phyloP scores from a whole-genome alignment of 2,329 filamentous ascomycete genomes.

The Emmonsiellopsis sp. region DNA sequence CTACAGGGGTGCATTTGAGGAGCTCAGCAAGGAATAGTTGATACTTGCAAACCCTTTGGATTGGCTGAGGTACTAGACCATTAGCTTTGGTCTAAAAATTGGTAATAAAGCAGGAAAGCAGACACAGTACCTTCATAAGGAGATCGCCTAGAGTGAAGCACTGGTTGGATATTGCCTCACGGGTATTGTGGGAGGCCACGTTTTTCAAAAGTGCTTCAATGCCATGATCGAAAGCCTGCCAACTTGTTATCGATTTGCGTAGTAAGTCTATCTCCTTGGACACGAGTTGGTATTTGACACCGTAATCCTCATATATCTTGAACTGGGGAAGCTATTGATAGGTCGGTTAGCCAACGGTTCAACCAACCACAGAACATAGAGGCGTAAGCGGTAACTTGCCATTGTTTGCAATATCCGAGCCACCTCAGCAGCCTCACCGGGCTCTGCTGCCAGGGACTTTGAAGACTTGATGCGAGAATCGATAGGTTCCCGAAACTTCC shows the following conservation, averaged over 20 bases:
- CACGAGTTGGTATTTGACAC: constrained; percentile 80
- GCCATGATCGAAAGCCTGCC: constrained; percentile 74
- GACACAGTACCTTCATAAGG: constrained; percentile 65
- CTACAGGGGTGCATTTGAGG: constrained; percentile 70
- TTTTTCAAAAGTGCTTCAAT: constrained; percentile 74
- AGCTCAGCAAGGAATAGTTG: constrained; percentile 79
- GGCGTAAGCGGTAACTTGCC: constrained; percentile 26
- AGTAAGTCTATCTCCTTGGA: constrained; percentile 65
- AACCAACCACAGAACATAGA: background rate
- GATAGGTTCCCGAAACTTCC: constrained; percentile 21
- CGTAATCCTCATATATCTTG: constrained; percentile 84
- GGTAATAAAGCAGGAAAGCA: constrained; percentile 4
- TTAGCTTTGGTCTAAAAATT: constrained; percentile 2
- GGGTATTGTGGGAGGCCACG: constrained; percentile 59
- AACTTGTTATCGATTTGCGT: constrained; percentile 60
- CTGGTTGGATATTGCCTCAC: constrained; percentile 57
- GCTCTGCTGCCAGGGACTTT: constrained; percentile 40
- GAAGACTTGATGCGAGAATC: constrained; percentile 25
- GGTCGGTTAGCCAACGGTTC: constrained; percentile 29
- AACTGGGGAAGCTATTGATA: constrained; percentile 63
- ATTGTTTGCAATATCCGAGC: constrained; percentile 46
- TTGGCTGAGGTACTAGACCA: constrained; percentile 51
- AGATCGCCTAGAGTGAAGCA: constrained; percentile 77
- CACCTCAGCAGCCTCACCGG: constrained; percentile 45
- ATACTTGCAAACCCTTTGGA: constrained; percentile 87